Evolutionary conservation across 129 eudicot species (phyloP), one percentile per base, ranked within the genome.

Genomic region (Smallanthus sonchifolius): DNA sequence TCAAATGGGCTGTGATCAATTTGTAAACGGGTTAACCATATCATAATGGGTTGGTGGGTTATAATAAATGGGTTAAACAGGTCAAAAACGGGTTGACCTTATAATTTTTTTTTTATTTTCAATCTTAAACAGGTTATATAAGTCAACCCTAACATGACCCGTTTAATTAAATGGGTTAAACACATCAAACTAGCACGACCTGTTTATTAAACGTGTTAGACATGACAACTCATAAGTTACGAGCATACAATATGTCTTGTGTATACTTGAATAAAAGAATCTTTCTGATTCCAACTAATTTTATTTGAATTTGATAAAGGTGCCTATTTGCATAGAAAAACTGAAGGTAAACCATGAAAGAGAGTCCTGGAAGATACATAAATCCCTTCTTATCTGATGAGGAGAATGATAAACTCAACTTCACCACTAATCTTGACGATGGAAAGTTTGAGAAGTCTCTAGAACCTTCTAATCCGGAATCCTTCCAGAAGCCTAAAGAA

Each of bases 261-360:
- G 54, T 43, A 40, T 28, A 42, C 56, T 3, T 28, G 76, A 38
- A 72, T 52, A 56, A 39, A 30, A n/a, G 19, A 10, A 57, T 28
- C 15, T 10, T 6, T 13, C 2, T 65, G 43, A 65, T 65, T 51
- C 16, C 42, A 37, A 15, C 55, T 75, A 8, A 61, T 61, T 61
- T 61, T 13, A 13, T 61, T 32, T 32, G 42, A 61, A 61, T 42
- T n/a, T 61, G 17, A 61, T 20, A 34, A 61, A 61, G 4, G 42
- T 10, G 7, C 67, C 67, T 61, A 61, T 61, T 61, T 61, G 43
- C 67, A 5, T 6, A 61, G 20, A 32, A 61, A 10, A 60, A 13
- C 16, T 60, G 65, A 34, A 61, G 67, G 67, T 16, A 34, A 61
- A 32, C 60, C 48, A 79, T 88, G 87, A 88, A 79, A 56, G 95